Evolutionary conservation across 2,329 filamentous ascomycete genomes (phyloP), one percentile per base, ranked within the genome.

Genomic region (Arthrobotrys megalospora): DNA sequence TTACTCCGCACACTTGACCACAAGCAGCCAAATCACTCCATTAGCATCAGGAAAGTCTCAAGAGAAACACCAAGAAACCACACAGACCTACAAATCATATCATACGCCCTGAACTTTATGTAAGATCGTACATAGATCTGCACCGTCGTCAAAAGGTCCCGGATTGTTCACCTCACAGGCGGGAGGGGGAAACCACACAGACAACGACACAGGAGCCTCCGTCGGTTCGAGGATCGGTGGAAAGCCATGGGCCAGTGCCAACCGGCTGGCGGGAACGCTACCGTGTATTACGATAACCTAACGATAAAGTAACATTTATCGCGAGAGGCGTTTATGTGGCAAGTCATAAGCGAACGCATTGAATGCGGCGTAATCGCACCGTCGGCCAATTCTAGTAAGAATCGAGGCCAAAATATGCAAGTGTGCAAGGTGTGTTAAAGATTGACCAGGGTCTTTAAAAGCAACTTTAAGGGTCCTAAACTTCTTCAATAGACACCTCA

Each of bases 31-130:
- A 53, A 58, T 19, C 32, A 7, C 32, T 58, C 34, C 19, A 43
- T 43, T 36, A 60, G 36, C 3, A 60, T 77, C 28, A 32, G 66
- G 72, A 48, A 77, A 70, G 72, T 77, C 50, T 70, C 72, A 70
- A 64, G 72, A 77, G 72, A 77, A 70, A 70, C 16, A 50, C 28
- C n/a, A 48, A 36, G 52, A 28, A 8, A 19, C 5, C n/a, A 43
- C 32, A 58, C 52, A 19, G 63, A 58, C 52, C n/a, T 41, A 14
- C 34, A 21, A 58, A 38, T 58, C 34, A 67, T 55, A 7, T 32
- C 41, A 50, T 11, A 32, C 28, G 11, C 36, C 50, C 34, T 32
- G 38, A 53, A 69, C 66, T 21, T 53, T 58, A 50, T 58, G 34
- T 38, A 34, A 53, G 50, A 53, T 53, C 28, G 36, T 24, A 45